phyloP scores from a whole-genome alignment of 148 eudicot species.

The Amaranthus palmeri region DNA sequence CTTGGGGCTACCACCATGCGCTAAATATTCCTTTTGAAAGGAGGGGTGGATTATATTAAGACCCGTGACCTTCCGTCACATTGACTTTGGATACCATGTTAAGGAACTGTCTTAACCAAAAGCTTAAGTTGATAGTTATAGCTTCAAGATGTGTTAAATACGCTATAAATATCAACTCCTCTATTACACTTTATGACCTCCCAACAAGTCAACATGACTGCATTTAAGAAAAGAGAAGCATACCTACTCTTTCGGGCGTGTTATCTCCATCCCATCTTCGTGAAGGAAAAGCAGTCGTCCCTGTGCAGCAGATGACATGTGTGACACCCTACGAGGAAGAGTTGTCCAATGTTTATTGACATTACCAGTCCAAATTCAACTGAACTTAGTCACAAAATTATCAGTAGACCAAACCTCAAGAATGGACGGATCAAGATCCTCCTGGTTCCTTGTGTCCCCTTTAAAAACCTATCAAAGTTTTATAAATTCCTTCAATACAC shows the following conservation, averaged over 20 bases:
- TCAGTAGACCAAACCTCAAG: slow-evolving; percentile 62
- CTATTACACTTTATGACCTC: background rate
- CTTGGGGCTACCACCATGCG: no score
- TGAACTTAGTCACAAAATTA: background rate
- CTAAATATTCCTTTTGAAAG: no score
- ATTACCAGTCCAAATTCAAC: background rate
- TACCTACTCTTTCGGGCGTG: slow-evolving; percentile 94
- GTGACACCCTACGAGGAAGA: slow-evolving; percentile 66
- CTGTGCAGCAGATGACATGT: slow-evolving; percentile 93
- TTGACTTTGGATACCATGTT: no score
- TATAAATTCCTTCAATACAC: slow-evolving; percentile 26
- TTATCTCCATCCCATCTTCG: slow-evolving; percentile 95
- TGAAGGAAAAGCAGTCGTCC: slow-evolving; percentile 97
- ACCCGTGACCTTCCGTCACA: no score
- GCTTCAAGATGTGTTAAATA: no score
- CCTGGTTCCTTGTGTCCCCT: slow-evolving; percentile 76
- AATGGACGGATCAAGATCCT: slow-evolving; percentile 68
- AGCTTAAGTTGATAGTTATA: no score
- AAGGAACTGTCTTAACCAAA: no score
- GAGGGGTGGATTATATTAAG: no score
- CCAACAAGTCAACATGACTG: background rate
- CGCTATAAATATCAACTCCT: background rate
- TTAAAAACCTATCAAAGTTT: slow-evolving; percentile 53
- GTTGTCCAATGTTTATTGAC: slow-evolving; percentile 8
- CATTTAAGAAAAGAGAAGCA: slow-evolving; percentile 24